Evolutionary conservation across 106 monocot species (phyloP), one percentile per base, ranked within the genome.

Genomic region (Iris macrosiphon): DNA sequence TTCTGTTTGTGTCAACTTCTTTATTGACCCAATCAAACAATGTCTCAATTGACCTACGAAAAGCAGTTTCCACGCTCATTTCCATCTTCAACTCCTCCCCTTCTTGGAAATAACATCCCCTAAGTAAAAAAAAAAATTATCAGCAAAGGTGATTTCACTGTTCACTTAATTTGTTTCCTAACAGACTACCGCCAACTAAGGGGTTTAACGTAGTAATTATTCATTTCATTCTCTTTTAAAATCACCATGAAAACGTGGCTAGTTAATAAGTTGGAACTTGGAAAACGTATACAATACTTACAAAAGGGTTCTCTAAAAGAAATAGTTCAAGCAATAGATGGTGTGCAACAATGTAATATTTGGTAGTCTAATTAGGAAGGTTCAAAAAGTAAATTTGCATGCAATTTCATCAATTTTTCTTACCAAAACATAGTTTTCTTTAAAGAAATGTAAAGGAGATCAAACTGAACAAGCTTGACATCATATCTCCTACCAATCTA

Each of bases 91-190:
- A 63, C 28, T 69, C 49, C 2, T 50, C 59, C 10, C 75, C 75
- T 35, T 54, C 69, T 69, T 76, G 75, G 24, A 69, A 76, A 69
- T 69, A 76, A 28, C 32, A 26, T 6, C 75, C 75, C 16, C 75
- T 76, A 59, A 42, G 41, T 27, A 33, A 13, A 25, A 51, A 30
- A 30, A 30, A 28, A 26, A 50, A 27, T 3, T 11, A 60, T 31
- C 14, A 40, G 6, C n/a, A 50, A 63, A 27, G 4, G 7, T 54
- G 31, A 40, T 6, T 25, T 38, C 50, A n/a, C n/a, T n/a, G n/a
- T 13, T 44, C n/a, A n/a, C n/a, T 13, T 13, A 4, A 12, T 53
- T 27, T 4, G 5, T 55, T 55, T 28, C 8, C 24, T 14, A 9
- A 4, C 15, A 16, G 3, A 20, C 17, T 17, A 46, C 17, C 45